Percentiles rank a stretch among this genome's conserved stretches.
phyloP scores from a whole-genome alignment of 108 stramenopile genomes.

The Parietichytrium sp. region DNA sequence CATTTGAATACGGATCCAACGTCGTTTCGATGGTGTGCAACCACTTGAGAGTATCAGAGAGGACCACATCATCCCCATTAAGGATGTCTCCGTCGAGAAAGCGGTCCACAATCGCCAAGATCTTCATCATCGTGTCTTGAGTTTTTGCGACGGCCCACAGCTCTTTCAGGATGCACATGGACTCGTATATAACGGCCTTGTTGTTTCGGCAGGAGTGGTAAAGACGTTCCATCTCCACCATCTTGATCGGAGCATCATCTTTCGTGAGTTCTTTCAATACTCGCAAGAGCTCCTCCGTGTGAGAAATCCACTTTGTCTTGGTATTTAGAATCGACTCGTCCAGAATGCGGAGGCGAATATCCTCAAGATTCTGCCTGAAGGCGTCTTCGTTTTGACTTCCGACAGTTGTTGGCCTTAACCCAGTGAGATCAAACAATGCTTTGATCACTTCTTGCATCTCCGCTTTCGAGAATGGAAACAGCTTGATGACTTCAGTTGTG shows the following conservation, averaged over 20 bases:
- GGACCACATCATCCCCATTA: neutral
- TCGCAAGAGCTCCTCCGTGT: slow-evolving; percentile 21
- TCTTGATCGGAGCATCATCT: neutral
- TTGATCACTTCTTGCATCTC: neutral
- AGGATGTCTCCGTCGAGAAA: slow-evolving; percentile 13
- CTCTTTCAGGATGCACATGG: slow-evolving; percentile 3
- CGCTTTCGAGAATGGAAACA: neutral
- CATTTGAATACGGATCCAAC: slow-evolving; percentile 16
- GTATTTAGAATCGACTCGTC: no score
- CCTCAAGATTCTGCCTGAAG: neutral
- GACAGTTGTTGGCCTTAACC: neutral
- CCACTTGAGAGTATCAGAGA: neutral
- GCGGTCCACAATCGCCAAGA: slow-evolving; percentile 19
- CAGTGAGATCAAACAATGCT: slow-evolving; percentile 3
- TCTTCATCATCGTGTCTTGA: slow-evolving; percentile 16
- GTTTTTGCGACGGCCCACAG: neutral
- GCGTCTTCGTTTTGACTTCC: neutral
- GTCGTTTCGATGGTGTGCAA: slow-evolving; percentile 20
- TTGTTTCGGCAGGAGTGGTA: neutral
- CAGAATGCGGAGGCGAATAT: neutral
- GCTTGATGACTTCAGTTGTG: slow-evolving; percentile 21
- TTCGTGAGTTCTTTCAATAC: neutral
- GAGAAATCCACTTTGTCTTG: neutral
- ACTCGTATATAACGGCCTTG: slow-evolving; percentile 2
- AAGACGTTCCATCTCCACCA: neutral